phyloP scores from a whole-genome alignment of 2,329 filamentous ascomycete species.

The Cryphonectria japonica region DNA sequence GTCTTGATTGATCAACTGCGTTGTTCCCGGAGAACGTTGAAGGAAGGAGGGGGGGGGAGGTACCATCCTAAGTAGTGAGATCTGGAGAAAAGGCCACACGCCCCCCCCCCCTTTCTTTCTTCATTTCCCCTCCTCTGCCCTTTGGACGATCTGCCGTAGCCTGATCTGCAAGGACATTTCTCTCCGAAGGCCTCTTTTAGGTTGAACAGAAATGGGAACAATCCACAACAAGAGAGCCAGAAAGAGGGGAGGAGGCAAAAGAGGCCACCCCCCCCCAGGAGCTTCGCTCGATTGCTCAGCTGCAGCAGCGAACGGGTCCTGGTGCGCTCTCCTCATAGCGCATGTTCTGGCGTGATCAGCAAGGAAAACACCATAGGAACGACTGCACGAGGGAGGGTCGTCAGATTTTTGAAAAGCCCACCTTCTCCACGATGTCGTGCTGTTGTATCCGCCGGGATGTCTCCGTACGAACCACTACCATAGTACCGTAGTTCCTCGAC shows the following conservation, averaged over 20 bases:
- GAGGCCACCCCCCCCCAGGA: background rate
- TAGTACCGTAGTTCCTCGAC: background rate
- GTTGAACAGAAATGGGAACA: background rate
- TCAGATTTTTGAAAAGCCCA: slow-evolving; percentile 25
- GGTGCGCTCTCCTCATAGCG: slow-evolving; percentile 5
- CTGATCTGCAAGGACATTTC: slow-evolving; percentile 8
- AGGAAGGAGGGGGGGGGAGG: background rate
- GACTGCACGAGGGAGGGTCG: slow-evolving; percentile 6
- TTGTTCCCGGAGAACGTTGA: background rate
- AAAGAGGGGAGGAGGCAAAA: background rate
- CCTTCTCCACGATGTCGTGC: slow-evolving; percentile 25
- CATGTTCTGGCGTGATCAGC: slow-evolving; percentile 10
- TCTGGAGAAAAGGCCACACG: background rate
- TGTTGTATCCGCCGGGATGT: slow-evolving; percentile 14
- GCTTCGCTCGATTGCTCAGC: background rate
- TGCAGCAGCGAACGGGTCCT: background rate
- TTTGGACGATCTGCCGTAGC: slow-evolving; percentile 18
- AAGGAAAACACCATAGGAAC: slow-evolving; percentile 1
- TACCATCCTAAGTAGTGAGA: background rate
- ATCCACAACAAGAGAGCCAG: background rate
- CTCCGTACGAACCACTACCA: background rate
- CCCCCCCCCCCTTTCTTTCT: background rate
- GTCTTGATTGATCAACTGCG: slow-evolving; percentile 19
- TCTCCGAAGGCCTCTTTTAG: background rate
- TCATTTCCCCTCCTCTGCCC: background rate